Base-by-base conservation (phyloP, 2,329 filamentous ascomycete species). In the Colletotrichum gigasporum region DNA sequence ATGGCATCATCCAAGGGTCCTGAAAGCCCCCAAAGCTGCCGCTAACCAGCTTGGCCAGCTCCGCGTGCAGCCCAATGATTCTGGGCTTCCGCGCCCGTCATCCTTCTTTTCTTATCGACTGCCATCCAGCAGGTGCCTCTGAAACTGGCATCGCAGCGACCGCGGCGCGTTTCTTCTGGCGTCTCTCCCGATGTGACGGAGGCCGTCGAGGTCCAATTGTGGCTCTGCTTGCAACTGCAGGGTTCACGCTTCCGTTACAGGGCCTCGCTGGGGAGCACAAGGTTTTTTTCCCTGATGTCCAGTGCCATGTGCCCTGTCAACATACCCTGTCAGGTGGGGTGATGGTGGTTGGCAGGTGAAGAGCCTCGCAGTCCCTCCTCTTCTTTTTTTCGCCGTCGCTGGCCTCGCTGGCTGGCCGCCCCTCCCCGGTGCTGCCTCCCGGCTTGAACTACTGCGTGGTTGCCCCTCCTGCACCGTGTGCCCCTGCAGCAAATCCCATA, bases 1-100 rank as follows among this genome's bases (percentile, higher is more conserved):
- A 65, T 65, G 57, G 56, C 62, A 65, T 65, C 62, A 65, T 65
- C 48, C 62, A 62, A 62, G 57, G 62, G 35, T 55, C 44, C 50
- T 37, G 62, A 57, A 61, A 58, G 41, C 48, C 42, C n/a, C 56
- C 35, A 24, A 50, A 16, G 42, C 42, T 54, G 57, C 50, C 56
- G 57, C 62, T 65, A 65, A 30, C 37, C 24, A 37, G 34, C 42
- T 55, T 45, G 42, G 50, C 48, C 56, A 50, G 32, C 56, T 32
- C 56, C 54, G 62, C 57, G 56, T 65, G 48, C 62, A 54, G 61
- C 56, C 42, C 32, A 60, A 53, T 35, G 47, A 63, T 16, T 39
- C 55, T 26, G n/a, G 26, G 14, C 35, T 26, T 48, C 28, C 35
- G 62, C 22, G 28, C 20, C 50, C 62, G 57, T 65, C 62, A 55